phyloP scores from a whole-genome alignment of 164 flowering plant species.

The Hamamelis virginiana region DNA sequence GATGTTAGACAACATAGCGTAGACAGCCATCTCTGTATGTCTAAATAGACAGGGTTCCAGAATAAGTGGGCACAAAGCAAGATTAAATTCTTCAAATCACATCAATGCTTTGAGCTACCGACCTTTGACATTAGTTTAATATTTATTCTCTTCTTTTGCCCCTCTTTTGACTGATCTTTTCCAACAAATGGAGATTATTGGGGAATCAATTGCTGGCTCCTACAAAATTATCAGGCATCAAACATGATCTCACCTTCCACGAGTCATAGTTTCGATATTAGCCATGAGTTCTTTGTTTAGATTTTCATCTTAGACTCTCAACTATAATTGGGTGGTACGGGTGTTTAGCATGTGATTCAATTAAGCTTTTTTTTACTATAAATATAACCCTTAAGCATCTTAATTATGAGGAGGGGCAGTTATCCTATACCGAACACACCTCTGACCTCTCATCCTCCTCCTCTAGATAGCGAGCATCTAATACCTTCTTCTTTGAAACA shows the following conservation, averaged over 20 bases:
- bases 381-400: constrained; percentile 14
- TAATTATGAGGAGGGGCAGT: constrained; percentile 1
- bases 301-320: neutral
- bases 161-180: constrained; percentile 29
- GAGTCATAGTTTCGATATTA: constrained; percentile 5
- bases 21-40: constrained; percentile 14
- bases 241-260: constrained; percentile 5
- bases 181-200: constrained; percentile 25
- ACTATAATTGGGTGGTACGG: constrained; percentile 3
- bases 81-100: constrained; percentile 49
- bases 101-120: constrained; percentile 43
- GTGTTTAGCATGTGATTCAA: constrained; percentile 16
- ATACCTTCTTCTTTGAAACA: constrained; percentile 22
- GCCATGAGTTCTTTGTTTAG: constrained; percentile 11
- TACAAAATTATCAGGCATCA: constrained; percentile 17
- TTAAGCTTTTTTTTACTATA: neutral
- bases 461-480: constrained; percentile 34
- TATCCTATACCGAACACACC: neutral
- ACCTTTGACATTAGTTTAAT: constrained; percentile 28
- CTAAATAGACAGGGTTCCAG: constrained; percentile 17
- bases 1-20: neutral
- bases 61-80: constrained; percentile 49
- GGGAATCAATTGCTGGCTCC: constrained; percentile 24
- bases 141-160: constrained; percentile 27
- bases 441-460: neutral